Conservation (phyloP, 192 early-diverging fungal genomes). For the Ambispora gerdemannii region DNA sequence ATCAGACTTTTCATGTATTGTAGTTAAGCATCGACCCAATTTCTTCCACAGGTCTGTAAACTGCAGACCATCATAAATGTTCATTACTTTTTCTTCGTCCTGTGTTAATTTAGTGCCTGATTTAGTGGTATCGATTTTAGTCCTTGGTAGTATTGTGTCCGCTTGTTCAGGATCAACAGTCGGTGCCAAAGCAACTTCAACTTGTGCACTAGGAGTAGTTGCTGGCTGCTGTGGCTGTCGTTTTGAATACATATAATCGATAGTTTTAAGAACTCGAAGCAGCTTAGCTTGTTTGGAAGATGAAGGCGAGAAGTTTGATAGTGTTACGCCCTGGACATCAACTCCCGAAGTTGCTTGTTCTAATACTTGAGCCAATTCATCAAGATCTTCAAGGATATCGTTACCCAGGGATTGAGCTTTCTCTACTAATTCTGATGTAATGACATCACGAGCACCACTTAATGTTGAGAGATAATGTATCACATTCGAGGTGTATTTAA, state of each 20-base stretch:
- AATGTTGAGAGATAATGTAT: conserved; percentile 84
- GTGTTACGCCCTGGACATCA: conserved; percentile 67
- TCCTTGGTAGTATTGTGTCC: conserved; percentile 37
- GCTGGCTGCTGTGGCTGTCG: conserved; percentile 38
- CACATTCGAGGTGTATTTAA: conserved; percentile 87
- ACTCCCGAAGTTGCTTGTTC: conserved; percentile 54
- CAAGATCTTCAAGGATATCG: conserved; percentile 66
- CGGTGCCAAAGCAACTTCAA: conserved; percentile 42
- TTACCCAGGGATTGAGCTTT: conserved; percentile 68
- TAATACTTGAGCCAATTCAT: conserved; percentile 60
- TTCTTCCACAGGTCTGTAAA: conserved; percentile 74
- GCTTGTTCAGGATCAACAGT: conserved; percentile 43
- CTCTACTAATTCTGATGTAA: conserved; percentile 76
- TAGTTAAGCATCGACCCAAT: conserved; percentile 67
- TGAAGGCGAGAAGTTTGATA: conserved; percentile 78
- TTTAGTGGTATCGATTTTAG: conserved; percentile 40
- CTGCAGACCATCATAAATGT: conserved; percentile 49
- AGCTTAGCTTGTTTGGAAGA: conserved; percentile 90
- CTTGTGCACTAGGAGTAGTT: conserved; percentile 41
- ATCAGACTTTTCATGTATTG: conserved; percentile 73
- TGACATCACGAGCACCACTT: conserved; percentile 62
- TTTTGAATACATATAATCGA: conserved; percentile 81
- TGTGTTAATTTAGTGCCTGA: conserved; percentile 34
- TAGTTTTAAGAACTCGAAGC: conserved; percentile 87
- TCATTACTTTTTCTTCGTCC: conserved; percentile 49